phyloP scores from a whole-genome alignment of 768 basidiomycete species.

The Phylloporus sp. region DNA sequence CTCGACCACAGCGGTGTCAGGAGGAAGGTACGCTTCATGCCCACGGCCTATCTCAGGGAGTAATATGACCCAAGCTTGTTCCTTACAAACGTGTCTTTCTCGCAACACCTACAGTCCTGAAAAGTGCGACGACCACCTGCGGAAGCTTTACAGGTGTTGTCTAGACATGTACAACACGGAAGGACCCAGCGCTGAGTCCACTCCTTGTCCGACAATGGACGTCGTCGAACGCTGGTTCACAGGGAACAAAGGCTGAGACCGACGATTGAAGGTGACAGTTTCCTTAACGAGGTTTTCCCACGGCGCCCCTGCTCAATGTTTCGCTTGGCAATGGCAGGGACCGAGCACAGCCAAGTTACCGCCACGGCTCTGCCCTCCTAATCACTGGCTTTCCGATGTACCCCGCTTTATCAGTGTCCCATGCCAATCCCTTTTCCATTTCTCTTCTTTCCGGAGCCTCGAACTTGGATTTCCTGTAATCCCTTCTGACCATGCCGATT shows the following conservation, averaged over 20 bases:
- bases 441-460: background rate
- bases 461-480: too few relatives aligned
- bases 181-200: constrained; percentile 41
- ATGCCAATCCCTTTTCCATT: background rate
- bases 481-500: constrained; percentile 8
- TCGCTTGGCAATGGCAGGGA: background rate
- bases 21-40: constrained; percentile 19
- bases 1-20: constrained; percentile 16
- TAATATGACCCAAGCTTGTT: constrained; percentile 48
- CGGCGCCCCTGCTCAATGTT: too few relatives aligned
- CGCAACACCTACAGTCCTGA: constrained; percentile 63
- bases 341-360: constrained; percentile 4
- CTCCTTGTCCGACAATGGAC: constrained; percentile 54
- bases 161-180: constrained; percentile 47
- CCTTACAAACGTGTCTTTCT: constrained; percentile 56
- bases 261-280: background rate
- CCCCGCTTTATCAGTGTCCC: background rate
- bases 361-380: background rate
- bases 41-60: background rate
- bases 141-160: constrained; percentile 60
- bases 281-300: too few relatives aligned
- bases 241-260: constrained; percentile 12
- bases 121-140: constrained; percentile 49
- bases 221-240: constrained; percentile 59
- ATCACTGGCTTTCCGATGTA: background rate